phyloP scores from a whole-genome alignment of 75 land plant species.

The Pinus albicaulis region DNA sequence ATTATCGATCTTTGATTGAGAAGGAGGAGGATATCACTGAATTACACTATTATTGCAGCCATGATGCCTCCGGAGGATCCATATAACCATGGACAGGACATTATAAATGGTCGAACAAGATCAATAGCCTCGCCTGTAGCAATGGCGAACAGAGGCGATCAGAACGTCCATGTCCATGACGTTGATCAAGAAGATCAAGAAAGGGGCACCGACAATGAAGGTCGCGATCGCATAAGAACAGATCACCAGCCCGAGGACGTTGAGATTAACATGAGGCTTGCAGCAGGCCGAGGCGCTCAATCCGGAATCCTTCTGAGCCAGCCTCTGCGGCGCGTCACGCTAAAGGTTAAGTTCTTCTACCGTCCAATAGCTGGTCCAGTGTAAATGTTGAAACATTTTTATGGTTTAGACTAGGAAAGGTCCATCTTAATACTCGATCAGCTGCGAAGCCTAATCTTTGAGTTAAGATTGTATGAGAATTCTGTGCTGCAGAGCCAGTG shows the following conservation, averaged over 20 bases:
- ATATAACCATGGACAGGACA: not conserved
- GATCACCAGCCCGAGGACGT: not conserved
- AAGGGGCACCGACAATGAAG: not conserved
- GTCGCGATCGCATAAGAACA: too few species aligned
- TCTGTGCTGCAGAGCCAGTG: too few species aligned
- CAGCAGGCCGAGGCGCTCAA: not conserved
- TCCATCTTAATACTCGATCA: too few species aligned
- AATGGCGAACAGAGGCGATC: not conserved
- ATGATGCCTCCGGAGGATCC: not conserved
- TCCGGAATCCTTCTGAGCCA: not conserved
- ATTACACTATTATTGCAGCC: not conserved
- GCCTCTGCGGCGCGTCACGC: conserved; percentile 4
- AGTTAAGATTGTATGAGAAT: too few species aligned
- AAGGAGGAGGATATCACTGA: not conserved
- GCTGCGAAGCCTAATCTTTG: too few species aligned
- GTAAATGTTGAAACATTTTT: too few species aligned
- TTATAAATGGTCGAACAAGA: not conserved
- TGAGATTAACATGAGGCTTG: not conserved
- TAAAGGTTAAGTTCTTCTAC: conserved; percentile 6
- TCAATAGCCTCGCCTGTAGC: not conserved
- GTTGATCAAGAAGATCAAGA: not conserved
- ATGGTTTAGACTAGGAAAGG: too few species aligned
- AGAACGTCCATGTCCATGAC: not conserved
- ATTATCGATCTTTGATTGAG: not conserved
- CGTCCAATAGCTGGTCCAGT: not conserved